Base-by-base conservation (phyloP, 1,139 yeast genomes). In the Pichia sp. region DNA sequence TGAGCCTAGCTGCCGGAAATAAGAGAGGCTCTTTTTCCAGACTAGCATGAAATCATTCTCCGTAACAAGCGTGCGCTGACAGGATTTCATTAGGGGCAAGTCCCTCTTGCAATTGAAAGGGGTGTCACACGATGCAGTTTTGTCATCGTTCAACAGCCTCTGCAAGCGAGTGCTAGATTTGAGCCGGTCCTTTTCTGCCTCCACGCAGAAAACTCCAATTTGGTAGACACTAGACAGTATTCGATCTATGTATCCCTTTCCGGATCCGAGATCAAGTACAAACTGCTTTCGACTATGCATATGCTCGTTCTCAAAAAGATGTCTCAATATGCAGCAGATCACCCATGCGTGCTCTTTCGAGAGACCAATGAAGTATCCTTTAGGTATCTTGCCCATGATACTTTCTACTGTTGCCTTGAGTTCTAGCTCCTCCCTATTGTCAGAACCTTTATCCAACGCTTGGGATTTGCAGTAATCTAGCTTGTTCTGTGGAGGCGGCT, bases 241-340 rank as follows among this genome's bases (percentile, higher is more conserved):
- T 8, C 69, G 53, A 4, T 64, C 58, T 16, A 66, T 47, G 46
- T 64, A 63, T 4, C 69, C 69, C 47, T 65, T 66, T 4, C 70
- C 70, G 1, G 68, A 63, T 6, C 66, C 70, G 16, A 66, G 53
- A 41, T 66, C 70, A 11, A 66, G 46, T 0, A 65, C 50, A 48
- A 3, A 36, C 31, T 47, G 43, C 11, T 38, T 47, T 16, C 44
- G 31, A 19, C 8, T 16, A n/a, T 6, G 16, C n/a, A 10, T 11
- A n/a, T 13, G 23, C 6, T 46, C 40, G 1, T 45, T 16, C 30
- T 11, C 38, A 32, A 45, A 36, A 11, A 46, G 16, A 16, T 41
- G 26, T 2, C 41, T 1, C 15, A 51, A 19, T 10, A 45, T 38
- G 8, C 34, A 4, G 26, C 49, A 40, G 10, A 46, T n/a, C 3